Base-by-base conservation (phyloP, 441 rosid genomes). In the Viola pubescens region DNA sequence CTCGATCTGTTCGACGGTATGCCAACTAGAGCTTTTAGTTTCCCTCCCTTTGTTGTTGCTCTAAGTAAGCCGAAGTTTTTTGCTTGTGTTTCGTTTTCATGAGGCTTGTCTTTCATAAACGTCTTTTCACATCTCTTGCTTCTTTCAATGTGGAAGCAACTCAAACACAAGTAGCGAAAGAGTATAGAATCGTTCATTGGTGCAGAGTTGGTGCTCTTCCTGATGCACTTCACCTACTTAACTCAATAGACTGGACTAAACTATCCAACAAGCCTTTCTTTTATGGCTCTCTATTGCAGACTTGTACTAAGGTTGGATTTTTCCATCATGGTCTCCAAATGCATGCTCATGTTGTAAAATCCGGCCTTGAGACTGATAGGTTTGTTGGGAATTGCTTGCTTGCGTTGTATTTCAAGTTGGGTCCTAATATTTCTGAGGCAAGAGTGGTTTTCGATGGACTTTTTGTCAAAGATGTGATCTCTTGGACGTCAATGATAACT, bases 401-500 rank as follows among this genome's bases (percentile, higher is more conserved):
- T 39, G 75, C 96, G 13, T 56, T 86, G 9, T 91, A 88, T 53
- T 83, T 85, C 69, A 91, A 88, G 73, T 37, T 87, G 74, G 78
- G 87, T 9, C 56, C 73, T 37, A 76, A 76, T 72, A 74, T 88
- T 69, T 65, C 52, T 8, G 84, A 82, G 54, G 80, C 89, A 16
- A 73, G 79, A 68, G 82, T 74, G 41, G 78, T 81, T 52, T 88
- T 88, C 62, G 82, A 86, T 48, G 82, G 84, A 4, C 64, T 78
- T 66, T 68, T 74, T 62, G 55, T 61, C 2, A 83, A 84, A 70
- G 95, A 91, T 63, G 85, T 67, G 14, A 76, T 86, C 55, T 86
- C 98, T 2, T 91, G 96, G 92, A 81, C 82, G 50, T 83, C 89
- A 4, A 83, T 91, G 88, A 79, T 91, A 66, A 79, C 91, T 11